Conservation (phyloP, 208 protist species). For the Leishmania lainsoni region DNA sequence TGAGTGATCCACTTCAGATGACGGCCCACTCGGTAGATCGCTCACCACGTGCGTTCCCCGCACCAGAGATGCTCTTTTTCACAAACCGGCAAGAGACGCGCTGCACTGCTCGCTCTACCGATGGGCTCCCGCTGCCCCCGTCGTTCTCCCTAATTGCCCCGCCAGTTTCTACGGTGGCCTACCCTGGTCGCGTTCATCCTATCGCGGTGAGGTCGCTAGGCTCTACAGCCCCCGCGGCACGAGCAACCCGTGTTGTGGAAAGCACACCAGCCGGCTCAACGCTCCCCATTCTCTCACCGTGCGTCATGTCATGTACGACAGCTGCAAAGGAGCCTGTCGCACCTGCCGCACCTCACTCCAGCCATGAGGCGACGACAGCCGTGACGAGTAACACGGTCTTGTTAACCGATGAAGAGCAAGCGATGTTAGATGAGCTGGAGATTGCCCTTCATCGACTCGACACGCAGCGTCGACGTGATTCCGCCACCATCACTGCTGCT, state of each 20-base stretch:
- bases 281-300: neutral
- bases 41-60: neutral
- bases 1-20: neutral
- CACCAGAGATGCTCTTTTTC: neutral
- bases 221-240: neutral
- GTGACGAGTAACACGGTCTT: constrained; percentile 14
- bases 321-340: no score
- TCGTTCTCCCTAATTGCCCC: neutral
- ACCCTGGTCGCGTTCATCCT: neutral
- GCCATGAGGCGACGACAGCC: neutral
- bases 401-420: constrained; percentile 24
- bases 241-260: constrained; percentile 1
- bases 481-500: neutral
- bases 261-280: constrained; percentile 2
- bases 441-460: constrained; percentile 23
- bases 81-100: neutral
- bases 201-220: neutral
- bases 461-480: constrained; percentile 12
- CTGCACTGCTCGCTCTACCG: neutral
- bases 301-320: neutral
- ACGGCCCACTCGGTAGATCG: neutral
- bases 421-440: constrained; percentile 30
- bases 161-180: neutral
- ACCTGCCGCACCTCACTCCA: neutral
- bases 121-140: neutral